These are phyloP conservation scores for Arthrinium puccinioides DNA, from an alignment of 2,329 filamentous ascomycete species.

Conservation along the genomic window DNA sequence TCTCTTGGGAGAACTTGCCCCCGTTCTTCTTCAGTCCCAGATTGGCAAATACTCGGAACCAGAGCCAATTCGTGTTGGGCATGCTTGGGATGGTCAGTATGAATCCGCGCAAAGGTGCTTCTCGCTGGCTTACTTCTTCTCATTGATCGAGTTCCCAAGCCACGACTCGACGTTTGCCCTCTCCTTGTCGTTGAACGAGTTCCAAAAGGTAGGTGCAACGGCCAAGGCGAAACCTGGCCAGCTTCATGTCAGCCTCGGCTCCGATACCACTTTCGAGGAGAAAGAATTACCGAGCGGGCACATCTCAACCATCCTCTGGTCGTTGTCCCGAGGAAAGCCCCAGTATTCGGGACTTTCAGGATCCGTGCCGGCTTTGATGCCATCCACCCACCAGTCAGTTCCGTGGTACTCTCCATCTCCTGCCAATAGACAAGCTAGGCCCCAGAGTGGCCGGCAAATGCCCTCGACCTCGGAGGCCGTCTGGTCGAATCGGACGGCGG, in stretches of 20 bases:
- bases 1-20: conserved; percentile 60
- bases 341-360: conserved; percentile 66
- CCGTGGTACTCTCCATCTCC: conserved; percentile 59
- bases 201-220: conserved; percentile 61
- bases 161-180: conserved; percentile 61
- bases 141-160: conserved; percentile 69
- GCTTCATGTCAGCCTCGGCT: background rate
- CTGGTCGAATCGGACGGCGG: conserved; percentile 71
- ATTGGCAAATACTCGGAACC: conserved; percentile 82
- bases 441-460: conserved; percentile 70
- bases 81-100: too few relatives aligned
- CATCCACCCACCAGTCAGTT: conserved; percentile 60
- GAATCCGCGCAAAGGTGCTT: too few relatives aligned
- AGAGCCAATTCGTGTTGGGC: conserved; percentile 63
- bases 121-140: conserved; percentile 55
- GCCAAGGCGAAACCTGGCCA: conserved; percentile 59
- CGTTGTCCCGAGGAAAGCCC: conserved; percentile 68
- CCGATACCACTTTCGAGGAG: background rate
- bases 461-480: conserved; percentile 72
- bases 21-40: conserved; percentile 70
- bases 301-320: conserved; percentile 82
- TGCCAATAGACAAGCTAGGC: conserved; percentile 61
- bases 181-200: conserved; percentile 54
- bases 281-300: conserved; percentile 56
- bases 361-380: conserved; percentile 64